Evolutionary conservation across 1,139 yeast species (phyloP).

Genomic region (Lipomyces yarrowii): DNA sequence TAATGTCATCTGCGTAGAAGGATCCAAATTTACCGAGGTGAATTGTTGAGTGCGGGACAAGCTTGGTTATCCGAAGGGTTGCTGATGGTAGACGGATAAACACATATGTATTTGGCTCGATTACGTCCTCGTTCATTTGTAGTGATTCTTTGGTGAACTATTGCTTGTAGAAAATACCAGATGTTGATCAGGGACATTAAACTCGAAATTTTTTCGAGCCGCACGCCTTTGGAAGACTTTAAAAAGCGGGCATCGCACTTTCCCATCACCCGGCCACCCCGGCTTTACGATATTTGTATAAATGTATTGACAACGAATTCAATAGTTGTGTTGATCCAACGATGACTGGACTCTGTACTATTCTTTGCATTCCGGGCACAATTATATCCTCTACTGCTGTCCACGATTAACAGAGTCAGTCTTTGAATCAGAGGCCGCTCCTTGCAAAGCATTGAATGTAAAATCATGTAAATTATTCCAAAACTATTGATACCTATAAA

Average conservation of each 20-base stretch:
- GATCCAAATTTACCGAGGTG: conserved; percentile 90
- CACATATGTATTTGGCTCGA: conserved; percentile 57
- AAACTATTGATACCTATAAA: background rate
- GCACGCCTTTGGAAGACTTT: background rate
- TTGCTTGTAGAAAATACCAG: background rate
- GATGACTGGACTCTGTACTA: too few species aligned
- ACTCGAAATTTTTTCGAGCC: background rate
- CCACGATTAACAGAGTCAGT: too few species aligned
- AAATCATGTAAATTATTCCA: background rate
- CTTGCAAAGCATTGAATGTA: too few species aligned
- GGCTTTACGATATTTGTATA: too few species aligned
- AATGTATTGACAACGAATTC: too few species aligned
- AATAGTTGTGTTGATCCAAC: too few species aligned
- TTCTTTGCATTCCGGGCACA: too few species aligned
- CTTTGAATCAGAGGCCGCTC: too few species aligned
- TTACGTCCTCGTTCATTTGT: conserved; percentile 34
- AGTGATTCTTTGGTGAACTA: background rate
- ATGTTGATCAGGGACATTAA: background rate
- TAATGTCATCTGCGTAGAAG: conserved; percentile 69
- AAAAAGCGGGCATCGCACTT: too few species aligned
- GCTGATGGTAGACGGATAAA: conserved; percentile 80
- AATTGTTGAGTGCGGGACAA: conserved; percentile 61
- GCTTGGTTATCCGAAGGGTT: conserved; percentile 68
- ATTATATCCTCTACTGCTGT: too few species aligned
- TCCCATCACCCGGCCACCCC: too few species aligned